Base-by-base conservation (phyloP, 2,329 filamentous ascomycete species). In the Xylariaceae sp. region DNA sequence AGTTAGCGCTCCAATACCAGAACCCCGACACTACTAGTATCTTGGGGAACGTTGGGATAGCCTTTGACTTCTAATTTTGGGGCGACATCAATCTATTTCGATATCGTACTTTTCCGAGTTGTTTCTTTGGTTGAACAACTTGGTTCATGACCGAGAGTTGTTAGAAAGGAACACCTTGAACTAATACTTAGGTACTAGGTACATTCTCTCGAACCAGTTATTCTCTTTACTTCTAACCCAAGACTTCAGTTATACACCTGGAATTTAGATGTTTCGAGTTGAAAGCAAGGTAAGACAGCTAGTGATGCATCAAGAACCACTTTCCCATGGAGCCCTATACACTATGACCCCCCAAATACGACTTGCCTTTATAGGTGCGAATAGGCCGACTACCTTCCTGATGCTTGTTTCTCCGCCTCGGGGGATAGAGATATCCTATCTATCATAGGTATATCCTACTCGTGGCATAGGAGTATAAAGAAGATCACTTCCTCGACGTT, bases 281-380 rank as follows among this genome's bases (percentile, higher is more conserved):
- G n/a, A 59, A 46, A 21, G 21, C 14, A 41, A 51, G 33, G 29
- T 29, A 43, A 50, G 16, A n/a, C 17, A 50, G 24, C 41, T 56
- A 47, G 36, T 23, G 33, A 49, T 60, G 37, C 50, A 45, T 57
- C 41, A 19, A 39, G 41, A 47, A 37, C 34, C 34, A 54, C 46
- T 37, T 46, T 24, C 19, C 39, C 34, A 19, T 26, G 41, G 47
- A 34, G 41, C 36, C 33, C 28, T 56, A 40, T 29, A 43, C 39
- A 40, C 21, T 21, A 52, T 44, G 41, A 29, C 46, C 49, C 23
- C 28, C 39, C 40, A 51, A 55, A 63, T 63, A 50, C 40, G 54
- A 63, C 60, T 58, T 63, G 61, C 60, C 58, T 56, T 55, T 61
- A 62, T 61, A 29, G 60, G 60, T 58, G 47, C 16, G 24, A 41